phyloP scores from a whole-genome alignment of 176 grass and related monocot genomes.

The Oropetium thomaeum region DNA sequence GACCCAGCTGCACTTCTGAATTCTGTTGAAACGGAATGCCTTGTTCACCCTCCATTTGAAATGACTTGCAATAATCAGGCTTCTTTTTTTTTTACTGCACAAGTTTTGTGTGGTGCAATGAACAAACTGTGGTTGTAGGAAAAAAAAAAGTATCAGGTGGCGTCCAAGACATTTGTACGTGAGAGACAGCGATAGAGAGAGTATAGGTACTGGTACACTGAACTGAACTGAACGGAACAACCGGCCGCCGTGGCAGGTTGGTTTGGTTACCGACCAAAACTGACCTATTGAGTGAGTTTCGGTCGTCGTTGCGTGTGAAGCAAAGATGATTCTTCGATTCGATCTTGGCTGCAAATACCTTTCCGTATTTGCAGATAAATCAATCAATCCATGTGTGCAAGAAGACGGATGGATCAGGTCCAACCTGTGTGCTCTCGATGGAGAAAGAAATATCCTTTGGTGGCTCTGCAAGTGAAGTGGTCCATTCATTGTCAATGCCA shows the following conservation, averaged over 20 bases:
- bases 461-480: too few species aligned
- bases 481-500: too few species aligned
- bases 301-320: not conserved
- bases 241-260: constrained; percentile 6
- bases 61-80: too few species aligned
- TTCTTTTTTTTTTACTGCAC: too few species aligned
- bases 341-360: not conserved
- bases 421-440: not conserved
- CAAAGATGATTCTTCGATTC: not conserved
- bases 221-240: not conserved
- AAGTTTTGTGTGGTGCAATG: too few species aligned
- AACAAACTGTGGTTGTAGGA: too few species aligned
- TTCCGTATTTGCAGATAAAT: not conserved
- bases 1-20: not conserved
- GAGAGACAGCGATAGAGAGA: too few species aligned
- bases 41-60: not conserved
- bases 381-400: not conserved
- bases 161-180: too few species aligned
- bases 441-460: not conserved
- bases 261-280: constrained; percentile 14
- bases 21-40: not conserved
- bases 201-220: not conserved
- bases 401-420: not conserved
- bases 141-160: too few species aligned
- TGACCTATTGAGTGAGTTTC: constrained; percentile 7